Evolutionary conservation across 257 asterid species (phyloP), one percentile per base, ranked within the genome.

Genomic region (Fraxinus cuspidata): DNA sequence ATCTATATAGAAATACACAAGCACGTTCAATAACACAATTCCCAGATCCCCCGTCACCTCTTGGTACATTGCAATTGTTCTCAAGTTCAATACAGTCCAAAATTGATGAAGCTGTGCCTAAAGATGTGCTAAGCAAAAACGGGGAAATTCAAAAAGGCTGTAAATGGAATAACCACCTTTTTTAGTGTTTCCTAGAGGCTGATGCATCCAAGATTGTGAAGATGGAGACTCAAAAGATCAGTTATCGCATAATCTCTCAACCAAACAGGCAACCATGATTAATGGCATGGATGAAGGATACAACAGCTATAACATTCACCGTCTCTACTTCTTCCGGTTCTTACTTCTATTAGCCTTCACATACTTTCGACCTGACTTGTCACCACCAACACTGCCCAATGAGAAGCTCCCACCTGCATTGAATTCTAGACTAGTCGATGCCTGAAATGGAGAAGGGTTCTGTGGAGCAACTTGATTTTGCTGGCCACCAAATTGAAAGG

Each of bases 341-440:
- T 81, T 89, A 74, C n/a, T 89, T 81, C 88, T 89, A 73, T 21
- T 85, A 71, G 84, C 63, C 58, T 74, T 90, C 51, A 89, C 80
- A 0, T 77, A 77, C 89, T 73, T 89, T 77, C 94, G 83, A 74
- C 80, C 87, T 1, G 96, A 82, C 87, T 90, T 94, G 66, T 89
- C 92, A 29, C 73, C 75, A 2, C 90, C 94, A 16, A 85, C 83
- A 73, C 92, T 90, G 81, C 97, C 98, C 86, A 90, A 76, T 11
- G 96, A 92, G 92, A 92, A 94, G 88, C 97, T 83, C 73, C 96
- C 92, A 23, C 91, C 92, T 7, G 85, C 88, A 80, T 78, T 87
- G 51, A 90, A 85, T 63, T 89, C 98, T 64, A 65, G 53, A 82
- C 92, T 90, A 28, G 85, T 75, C 0, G 93, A 82, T 67, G 93